Base-by-base conservation (phyloP, 805 yeast species). In the Brettanomyces sp. region DNA sequence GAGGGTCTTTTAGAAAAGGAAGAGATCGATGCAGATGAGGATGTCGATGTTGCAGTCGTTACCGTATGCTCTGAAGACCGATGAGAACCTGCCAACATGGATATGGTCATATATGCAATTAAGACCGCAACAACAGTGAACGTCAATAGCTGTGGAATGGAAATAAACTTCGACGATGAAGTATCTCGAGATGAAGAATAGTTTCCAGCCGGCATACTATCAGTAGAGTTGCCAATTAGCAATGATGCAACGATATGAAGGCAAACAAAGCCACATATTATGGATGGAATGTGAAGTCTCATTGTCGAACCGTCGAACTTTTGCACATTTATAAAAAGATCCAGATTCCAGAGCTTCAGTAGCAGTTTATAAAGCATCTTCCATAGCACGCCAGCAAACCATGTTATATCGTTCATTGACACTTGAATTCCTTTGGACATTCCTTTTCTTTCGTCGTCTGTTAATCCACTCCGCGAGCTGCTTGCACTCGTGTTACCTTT, bases 221-320 rank as follows among this genome's bases (percentile, higher is more conserved):
- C 32, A 7, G n/a, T 5, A n/a, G n/a, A 8, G n/a, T 33, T 11
- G 9, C 34, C 28, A 21, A 40, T 23, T 13, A 40, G 14, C 7
- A 40, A 5, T 8, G 35, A 40, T n/a, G 18, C 14, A 11, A 33
- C 3, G 25, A 41, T 18, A 32, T 59, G 59, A 4, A 58, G 11
- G 5, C 24, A 36, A 5, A 54, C 13, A 1, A 56, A 7, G 1
- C 43, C 45, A 13, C 52, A 18, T 2, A 52, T 23, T 8, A 55
- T 34, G 3, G 59, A 45, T 12, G 66, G 66, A 18, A 62, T 48
- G 48, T 63, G 67, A 4, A 63, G 12, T 40, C 55, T 53, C 3
- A 55, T 41, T 3, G 52, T 49, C 12, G 51, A 48, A 13, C 55
- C 48, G 21, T 56, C 50, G 0, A 62, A 48, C 13, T 53, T 47